Conservation (phyloP, 2,329 filamentous ascomycete genomes). For the Monosporascus sp. region DNA sequence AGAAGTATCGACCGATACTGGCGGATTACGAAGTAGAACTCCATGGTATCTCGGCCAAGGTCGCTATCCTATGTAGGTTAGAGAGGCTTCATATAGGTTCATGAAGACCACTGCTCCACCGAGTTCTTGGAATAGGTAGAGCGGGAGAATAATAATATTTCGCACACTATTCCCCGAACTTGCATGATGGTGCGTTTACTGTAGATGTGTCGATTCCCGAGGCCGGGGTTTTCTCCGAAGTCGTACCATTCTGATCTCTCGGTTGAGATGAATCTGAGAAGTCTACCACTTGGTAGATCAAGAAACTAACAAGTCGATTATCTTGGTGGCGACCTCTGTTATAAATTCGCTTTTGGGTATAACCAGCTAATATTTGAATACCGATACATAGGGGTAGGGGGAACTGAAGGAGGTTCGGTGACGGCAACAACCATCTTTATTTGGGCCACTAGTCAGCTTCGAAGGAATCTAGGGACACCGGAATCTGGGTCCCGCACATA, state of each 20-base stretch:
- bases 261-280: not conserved
- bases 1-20: not conserved
- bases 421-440: not conserved
- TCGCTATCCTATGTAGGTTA: no score
- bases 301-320: no score
- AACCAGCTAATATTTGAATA: not conserved
- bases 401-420: not conserved
- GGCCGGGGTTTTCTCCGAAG: no score
- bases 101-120: no score
- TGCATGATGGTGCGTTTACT: not conserved
- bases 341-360: not conserved
- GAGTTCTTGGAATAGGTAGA: no score
- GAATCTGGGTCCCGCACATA: slow-evolving; percentile 1
- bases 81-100: no score
- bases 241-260: no score
- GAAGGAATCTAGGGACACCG: not conserved
- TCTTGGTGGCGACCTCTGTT: not conserved
- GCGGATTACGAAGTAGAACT: not conserved
- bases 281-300: not conserved
- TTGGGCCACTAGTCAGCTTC: not conserved
- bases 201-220: not conserved
- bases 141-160: not conserved
- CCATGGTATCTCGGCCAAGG: not conserved
- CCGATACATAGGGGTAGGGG: no score
- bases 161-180: not conserved